These are phyloP conservation scores for Fusarium nanum DNA, from an alignment of 2,329 filamentous ascomycete species.

Conservation along the genomic window DNA sequence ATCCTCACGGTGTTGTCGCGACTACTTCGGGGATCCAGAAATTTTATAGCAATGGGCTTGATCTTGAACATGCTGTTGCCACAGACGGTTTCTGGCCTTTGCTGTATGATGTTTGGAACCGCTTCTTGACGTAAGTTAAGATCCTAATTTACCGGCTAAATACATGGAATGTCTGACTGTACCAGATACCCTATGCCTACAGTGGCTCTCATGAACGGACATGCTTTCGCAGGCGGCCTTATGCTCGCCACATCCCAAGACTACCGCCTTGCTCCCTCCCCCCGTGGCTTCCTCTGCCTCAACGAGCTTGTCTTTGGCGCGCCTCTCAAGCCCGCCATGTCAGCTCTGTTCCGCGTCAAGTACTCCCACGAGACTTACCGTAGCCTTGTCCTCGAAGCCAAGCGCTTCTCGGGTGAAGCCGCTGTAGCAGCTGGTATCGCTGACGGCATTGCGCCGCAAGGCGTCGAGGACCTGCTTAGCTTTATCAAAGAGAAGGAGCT, in stretches of 20 bases:
- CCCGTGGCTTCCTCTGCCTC: slow-evolving; percentile 78
- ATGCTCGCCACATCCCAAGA: slow-evolving; percentile 87
- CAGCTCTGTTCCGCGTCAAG: slow-evolving; percentile 79
- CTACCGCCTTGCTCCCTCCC: slow-evolving; percentile 80
- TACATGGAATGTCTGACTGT: neutral
- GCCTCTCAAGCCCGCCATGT: slow-evolving; percentile 80
- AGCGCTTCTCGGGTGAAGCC: slow-evolving; percentile 71
- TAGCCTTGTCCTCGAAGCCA: slow-evolving; percentile 77
- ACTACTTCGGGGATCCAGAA: slow-evolving; percentile 81
- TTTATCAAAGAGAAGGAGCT: slow-evolving; percentile 71
- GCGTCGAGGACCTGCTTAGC: slow-evolving; percentile 69
- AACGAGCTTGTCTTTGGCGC: slow-evolving; percentile 86
- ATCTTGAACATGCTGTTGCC: slow-evolving; percentile 73
- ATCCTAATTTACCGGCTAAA: no score
- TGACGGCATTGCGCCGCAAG: slow-evolving; percentile 70
- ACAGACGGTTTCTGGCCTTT: slow-evolving; percentile 71
- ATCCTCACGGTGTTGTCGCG: slow-evolving; percentile 78
- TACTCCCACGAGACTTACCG: slow-evolving; percentile 67
- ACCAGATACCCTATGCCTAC: slow-evolving; percentile 80
- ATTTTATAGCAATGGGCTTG: slow-evolving; percentile 87
- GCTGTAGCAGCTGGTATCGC: slow-evolving; percentile 75
- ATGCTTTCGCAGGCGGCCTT: slow-evolving; percentile 84
- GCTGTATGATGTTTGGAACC: slow-evolving; percentile 73
- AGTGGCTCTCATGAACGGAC: slow-evolving; percentile 81
- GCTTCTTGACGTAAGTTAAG: slow-evolving; percentile 58